Evolutionary conservation across 192 early-diverging fungal genomes (phyloP), one percentile per base, ranked within the genome.

Genomic region (Coemansia sp.): DNA sequence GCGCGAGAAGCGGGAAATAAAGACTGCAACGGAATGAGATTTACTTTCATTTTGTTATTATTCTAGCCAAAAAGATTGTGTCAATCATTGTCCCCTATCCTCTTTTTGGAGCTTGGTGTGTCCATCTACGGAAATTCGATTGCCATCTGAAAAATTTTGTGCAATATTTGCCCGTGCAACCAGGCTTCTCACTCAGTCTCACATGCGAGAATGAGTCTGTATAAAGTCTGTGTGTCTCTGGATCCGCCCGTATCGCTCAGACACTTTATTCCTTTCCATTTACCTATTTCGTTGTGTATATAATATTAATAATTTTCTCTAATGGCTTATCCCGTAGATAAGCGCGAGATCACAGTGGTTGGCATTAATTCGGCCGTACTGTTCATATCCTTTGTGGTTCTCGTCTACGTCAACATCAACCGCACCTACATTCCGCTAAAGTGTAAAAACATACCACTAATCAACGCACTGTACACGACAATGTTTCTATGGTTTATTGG

Each of bases 371-470:
- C 68, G 6, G 53, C 48, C 4, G 36, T 72, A 17, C 62, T 78
- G 21, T 48, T 52, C 4, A 10, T 60, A 9, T 71, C 64, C 3
- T 56, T 70, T 10, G 8, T 59, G 0, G 65, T 53, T 0, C 38
- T 77, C 5, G 32, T 56, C 3, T 63, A 56, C 18, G 60, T 77
- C 8, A 63, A 71, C 42, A 9, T 63, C 12, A 77, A 77, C 43
- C 74, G 74, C 8, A 7, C 61, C 3, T 77, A 77, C 48, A 55
- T 66, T 17, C 74, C 74, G 26, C 40, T 77, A 8, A 70, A 67
- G 19, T 70, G 74, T 62, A 77, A 77, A 65, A 77, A 77, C 36
- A 77, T 71, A 19, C 74, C 65, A 1, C 56, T 77, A 21, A 48
- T 77, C 15, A 71, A 77, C 46, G 38, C 38, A 11, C 50, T 71